These are phyloP conservation scores for Groenewaldozyma tartarivorans DNA, from an alignment of 805 yeast species.

Conservation along the genomic window DNA sequence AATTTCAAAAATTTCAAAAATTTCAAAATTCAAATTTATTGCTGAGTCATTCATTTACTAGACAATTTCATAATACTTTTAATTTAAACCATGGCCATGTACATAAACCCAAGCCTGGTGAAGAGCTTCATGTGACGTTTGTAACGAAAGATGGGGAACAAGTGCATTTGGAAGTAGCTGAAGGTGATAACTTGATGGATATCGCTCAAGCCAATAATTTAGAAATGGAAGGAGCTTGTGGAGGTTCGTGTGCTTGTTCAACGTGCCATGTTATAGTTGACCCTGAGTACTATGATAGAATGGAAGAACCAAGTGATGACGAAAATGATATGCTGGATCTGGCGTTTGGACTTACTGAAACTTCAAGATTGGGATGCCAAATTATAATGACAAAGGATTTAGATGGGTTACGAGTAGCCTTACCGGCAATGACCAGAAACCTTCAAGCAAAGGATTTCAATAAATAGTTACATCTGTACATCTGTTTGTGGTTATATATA, in stretches of 20 bases:
- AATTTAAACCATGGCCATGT: constrained; percentile 92
- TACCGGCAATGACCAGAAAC: constrained; percentile 96
- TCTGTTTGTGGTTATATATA: not conserved
- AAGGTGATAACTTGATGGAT: constrained; percentile 85
- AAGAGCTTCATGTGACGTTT: constrained; percentile 80
- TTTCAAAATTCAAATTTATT: too few species aligned
- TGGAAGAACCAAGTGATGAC: constrained; percentile 95
- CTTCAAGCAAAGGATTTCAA: constrained; percentile 71
- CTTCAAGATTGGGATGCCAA: constrained; percentile 94
- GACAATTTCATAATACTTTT: too few species aligned
- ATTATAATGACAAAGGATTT: constrained; percentile 79
- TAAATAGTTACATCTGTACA: not conserved
- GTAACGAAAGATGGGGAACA: constrained; percentile 88
- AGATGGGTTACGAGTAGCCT: constrained; percentile 89
- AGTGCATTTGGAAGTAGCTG: constrained; percentile 72
- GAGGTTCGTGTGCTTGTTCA: constrained; percentile 98
- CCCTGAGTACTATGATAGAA: constrained; percentile 82
- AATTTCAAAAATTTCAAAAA: too few species aligned
- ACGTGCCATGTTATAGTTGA: constrained; percentile 96
- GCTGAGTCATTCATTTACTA: too few species aligned
- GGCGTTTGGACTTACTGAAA: constrained; percentile 95
- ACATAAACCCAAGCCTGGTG: constrained; percentile 86
- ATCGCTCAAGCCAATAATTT: constrained; percentile 89
- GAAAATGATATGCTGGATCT: constrained; percentile 97
- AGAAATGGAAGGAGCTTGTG: constrained; percentile 97